Evolutionary conservation across 495 filamentous ascomycete species (phyloP), one percentile per base, ranked within the genome.

Genomic region (Geopyxis carbonaria): DNA sequence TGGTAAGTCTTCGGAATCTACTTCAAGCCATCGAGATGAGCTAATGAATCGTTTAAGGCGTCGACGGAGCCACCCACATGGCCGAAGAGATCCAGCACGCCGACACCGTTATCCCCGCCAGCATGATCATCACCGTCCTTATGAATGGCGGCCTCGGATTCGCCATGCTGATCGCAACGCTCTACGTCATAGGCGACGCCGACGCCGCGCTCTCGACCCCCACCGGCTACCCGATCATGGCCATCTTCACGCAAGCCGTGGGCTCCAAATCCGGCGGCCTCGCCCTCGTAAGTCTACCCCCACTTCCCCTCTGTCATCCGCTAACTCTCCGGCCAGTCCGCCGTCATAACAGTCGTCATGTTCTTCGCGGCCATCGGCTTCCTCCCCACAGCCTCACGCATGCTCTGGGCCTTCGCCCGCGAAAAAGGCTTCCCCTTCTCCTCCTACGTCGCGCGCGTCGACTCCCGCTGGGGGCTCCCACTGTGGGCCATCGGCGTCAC

Each of bases 381-480:
- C 10, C 48, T 64, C 0, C 59, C 66, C 9, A 61, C 64, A 2
- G 56, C 65, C 20, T 71, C 68, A 6, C 61, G 70, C 22, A 66
- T 68, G 45, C 49, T 56, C 15, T 72, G 69, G 69, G 62, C 63
- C 2, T 71, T 73, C 38, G 62, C 65, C 2, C 52, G 68, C 10
- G 68, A 72, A 38, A 43, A 57, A n/a, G 68, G 64, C 8, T 40
- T 66, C 15, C 64, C 67, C 0, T 64, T 59, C 36, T 59, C 59
- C 31, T 48, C 34, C 13, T 61, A 48, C 30, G 24, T 66, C 31
- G 51, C 56, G 27, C 36, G 40, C 10, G 59, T 59, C 25, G 25
- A 28, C 13, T 13, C 25, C 7, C 7, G 25, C 7, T 7, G 7
- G 7, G 25, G 7, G 25, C 25, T 28, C 25, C 25, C 25, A 13